Base-by-base conservation (phyloP, 495 filamentous ascomycete genomes). In the Umbilicaria muhlenbergii region DNA sequence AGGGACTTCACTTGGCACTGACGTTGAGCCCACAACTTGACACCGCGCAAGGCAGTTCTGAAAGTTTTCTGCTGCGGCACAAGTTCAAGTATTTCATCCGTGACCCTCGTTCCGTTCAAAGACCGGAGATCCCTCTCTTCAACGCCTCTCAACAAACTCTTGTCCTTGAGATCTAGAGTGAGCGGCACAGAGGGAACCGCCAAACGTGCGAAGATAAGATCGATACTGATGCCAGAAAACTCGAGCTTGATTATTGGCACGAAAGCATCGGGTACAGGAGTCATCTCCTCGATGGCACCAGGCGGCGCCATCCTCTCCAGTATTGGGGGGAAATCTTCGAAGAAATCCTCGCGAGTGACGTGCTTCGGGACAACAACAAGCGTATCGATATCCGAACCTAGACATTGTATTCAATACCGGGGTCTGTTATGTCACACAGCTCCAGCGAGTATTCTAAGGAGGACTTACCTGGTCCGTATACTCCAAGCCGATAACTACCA, bases 191-290 rank as follows among this genome's bases (percentile, higher is more conserved):
- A 75, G 19, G 73, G 73, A 10, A 85, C 55, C 28, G 75, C 70
- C 32, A 95, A 70, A 34, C 84, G 75, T 36, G 83, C 84, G 57
- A 93, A 96, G 51, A 95, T 88, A 46, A 98, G 61, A 73, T 98
- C 91, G 51, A 98, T 89, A 54, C 81, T 87, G 54, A 96, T 89
- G 6, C 83, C 85, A 44, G 74, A 80, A 41, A 89, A 76, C 55
- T 93, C 81, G 47, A 96, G 78, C 55, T 94, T 96, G 58, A 98
- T 96, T 58, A 96, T 88, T 31, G 91, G 91, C 5, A 94, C 87
- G 51, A 82, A 89, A 3, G 88, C 85, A 48, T 93, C 89, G 13
- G 78, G 79, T 21, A 95, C 89, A 0, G 80, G 75, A 5, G 81
- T 87, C 53, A 96, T 74, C 59, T 91, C 83, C 36, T 81, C 77